A percentile compares a stretch with the other conserved stretches of the same genome.
Evolutionary conservation across 805 yeast species (phyloP).

Genomic region (Yamadazyma insecticola): DNA sequence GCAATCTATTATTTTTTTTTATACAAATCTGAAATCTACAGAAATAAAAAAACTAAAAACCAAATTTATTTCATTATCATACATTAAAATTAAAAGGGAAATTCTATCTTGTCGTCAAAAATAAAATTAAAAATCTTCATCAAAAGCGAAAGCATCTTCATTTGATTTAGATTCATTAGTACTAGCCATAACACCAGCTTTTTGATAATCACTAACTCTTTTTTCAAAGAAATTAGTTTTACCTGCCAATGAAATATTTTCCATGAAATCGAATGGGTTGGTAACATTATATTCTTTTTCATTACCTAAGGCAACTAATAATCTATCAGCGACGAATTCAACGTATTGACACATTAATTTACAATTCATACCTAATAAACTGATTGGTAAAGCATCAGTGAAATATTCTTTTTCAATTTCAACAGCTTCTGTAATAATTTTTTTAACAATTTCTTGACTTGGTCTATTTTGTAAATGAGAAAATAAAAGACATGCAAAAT

Average conservation of each 20-base stretch:
- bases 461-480: slow-evolving; percentile 93
- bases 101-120: neutral
- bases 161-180: slow-evolving; percentile 44
- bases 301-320: slow-evolving; percentile 87
- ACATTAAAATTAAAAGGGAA: no score
- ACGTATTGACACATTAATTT: slow-evolving; percentile 96
- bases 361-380: slow-evolving; percentile 91
- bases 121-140: slow-evolving; percentile 79
- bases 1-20: neutral
- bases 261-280: slow-evolving; percentile 98
- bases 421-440: slow-evolving; percentile 92
- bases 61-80: neutral
- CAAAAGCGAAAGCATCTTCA: slow-evolving; percentile 68
- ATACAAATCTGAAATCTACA: no score
- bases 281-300: slow-evolving; percentile 79
- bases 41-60: no score
- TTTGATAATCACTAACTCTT: slow-evolving; percentile 97
- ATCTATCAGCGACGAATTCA: slow-evolving; percentile 95
- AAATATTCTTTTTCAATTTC: slow-evolving; percentile 90
- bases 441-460: slow-evolving; percentile 68
- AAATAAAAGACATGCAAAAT: slow-evolving; percentile 93
- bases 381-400: slow-evolving; percentile 91
- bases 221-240: slow-evolving; percentile 98
- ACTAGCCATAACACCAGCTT: slow-evolving; percentile 95
- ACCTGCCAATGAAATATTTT: slow-evolving; percentile 96